Base-by-base conservation (phyloP, 2,329 filamentous ascomycete genomes). In the Exophiala mesophila region DNA sequence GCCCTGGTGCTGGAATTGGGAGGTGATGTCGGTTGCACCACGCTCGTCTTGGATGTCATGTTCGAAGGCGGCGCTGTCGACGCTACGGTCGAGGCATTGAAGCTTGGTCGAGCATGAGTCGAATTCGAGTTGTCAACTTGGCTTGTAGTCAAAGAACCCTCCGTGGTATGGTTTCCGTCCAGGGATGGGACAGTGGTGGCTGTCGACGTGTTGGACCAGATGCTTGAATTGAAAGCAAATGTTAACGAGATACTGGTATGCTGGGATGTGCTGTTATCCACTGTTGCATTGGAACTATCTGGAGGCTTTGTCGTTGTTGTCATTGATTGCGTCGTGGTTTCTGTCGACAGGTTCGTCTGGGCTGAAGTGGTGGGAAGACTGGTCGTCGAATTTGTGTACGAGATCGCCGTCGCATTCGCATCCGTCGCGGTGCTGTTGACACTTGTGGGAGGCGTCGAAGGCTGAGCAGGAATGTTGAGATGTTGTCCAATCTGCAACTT, bases 401-500 rank as follows among this genome's bases (percentile, higher is more conserved):
- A n/a, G n/a, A n/a, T n/a, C n/a, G n/a, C n/a, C n/a, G n/a, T n/a
- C n/a, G n/a, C n/a, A n/a, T n/a, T n/a, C n/a, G n/a, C n/a, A n/a
- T n/a, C n/a, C n/a, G n/a, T n/a, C n/a, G n/a, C n/a, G n/a, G n/a
- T n/a, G n/a, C n/a, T n/a, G n/a, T n/a, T n/a, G 15, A 33, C 9
- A 17, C 33, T 36, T 36, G 6, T 36, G 13, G 19, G 20, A 18
- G 33, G 5, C 5, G 33, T 17, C 13, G 6, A 9, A 19, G 33
- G n/a, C 17, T 10, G 17, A 7, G 33, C n/a, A 8, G 47, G 48
- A 7, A 44, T 7, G 39, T 43, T 53, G 23, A 53, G n/a, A 1
- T 15, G 42, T 24, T 53, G 47, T 18, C 47, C 47, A 36, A 49
- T 36, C 26, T 38, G 30, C 31, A 53, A 31, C 4, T 46, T 44